Evolutionary conservation across 108 stramenopile genomes (phyloP).

Genomic region (Fragilaria radians): DNA sequence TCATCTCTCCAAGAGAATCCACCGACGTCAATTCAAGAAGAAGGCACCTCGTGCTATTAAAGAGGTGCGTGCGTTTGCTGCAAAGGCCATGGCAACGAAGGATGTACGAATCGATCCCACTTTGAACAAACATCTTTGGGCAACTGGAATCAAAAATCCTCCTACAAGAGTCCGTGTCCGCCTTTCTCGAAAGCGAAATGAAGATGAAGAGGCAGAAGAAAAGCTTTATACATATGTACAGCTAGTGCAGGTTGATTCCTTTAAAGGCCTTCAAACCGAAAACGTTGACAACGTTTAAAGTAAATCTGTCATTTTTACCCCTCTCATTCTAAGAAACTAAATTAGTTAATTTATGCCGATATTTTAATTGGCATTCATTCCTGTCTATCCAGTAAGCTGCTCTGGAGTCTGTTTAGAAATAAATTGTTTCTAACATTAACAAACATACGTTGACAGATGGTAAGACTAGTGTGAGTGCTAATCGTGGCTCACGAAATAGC

Average conservation of each 20-base stretch:
- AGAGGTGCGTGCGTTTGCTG: conserved; percentile 93
- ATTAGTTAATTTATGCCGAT: too few species aligned
- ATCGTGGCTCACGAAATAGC: conserved; percentile 62
- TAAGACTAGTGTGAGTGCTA: neutral
- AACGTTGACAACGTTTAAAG: conserved; percentile 52
- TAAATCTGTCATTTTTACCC: too few species aligned
- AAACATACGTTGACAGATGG: too few species aligned
- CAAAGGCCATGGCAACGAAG: conserved; percentile 92
- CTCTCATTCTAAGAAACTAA: too few species aligned
- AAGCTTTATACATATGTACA: conserved; percentile 98
- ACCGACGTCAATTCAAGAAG: conserved; percentile 93
- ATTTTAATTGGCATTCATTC: too few species aligned
- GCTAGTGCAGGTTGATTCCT: conserved; percentile 83
- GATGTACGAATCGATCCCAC: conserved; percentile 85
- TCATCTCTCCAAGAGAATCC: conserved; percentile 94
- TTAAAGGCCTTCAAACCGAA: conserved; percentile 96
- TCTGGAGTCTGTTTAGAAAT: too few species aligned
- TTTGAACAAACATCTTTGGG: conserved; percentile 91
- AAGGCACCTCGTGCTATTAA: conserved; percentile 97
- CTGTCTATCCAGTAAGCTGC: too few species aligned
- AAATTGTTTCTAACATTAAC: too few species aligned
- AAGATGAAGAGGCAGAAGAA: conserved; percentile 98
- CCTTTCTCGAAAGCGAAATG: conserved; percentile 95
- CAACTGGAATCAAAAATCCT: conserved; percentile 93
- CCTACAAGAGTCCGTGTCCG: conserved; percentile 95